A percentile compares a stretch with the other conserved stretches of the same genome.
phyloP scores from a whole-genome alignment of 2,329 filamentous ascomycete genomes.

The Xylaria sp. region DNA sequence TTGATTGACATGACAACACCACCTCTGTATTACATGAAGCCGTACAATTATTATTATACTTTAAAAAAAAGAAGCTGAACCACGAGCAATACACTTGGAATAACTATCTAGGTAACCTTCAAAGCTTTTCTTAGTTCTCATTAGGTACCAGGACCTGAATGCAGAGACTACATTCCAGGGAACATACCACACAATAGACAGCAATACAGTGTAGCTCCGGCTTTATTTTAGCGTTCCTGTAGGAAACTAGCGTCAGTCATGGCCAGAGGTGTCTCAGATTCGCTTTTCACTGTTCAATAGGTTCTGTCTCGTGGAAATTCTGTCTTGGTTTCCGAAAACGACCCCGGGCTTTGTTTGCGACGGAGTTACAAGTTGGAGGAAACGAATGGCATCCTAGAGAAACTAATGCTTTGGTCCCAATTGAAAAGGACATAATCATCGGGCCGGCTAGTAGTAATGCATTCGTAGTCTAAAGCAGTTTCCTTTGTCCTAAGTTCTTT shows the following conservation, averaged over 20 bases:
- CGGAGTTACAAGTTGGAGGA: slow-evolving; percentile 18
- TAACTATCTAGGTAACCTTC: too few relatives aligned
- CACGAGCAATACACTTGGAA: too few relatives aligned
- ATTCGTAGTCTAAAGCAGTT: slow-evolving; percentile 27
- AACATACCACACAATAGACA: background rate
- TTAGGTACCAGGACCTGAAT: background rate
- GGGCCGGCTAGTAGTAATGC: slow-evolving; percentile 31
- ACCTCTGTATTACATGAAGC: too few relatives aligned
- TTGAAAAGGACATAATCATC: slow-evolving; percentile 40
- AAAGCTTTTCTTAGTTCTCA: too few relatives aligned
- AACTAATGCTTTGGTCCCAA: slow-evolving; percentile 28
- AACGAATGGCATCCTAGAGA: slow-evolving; percentile 10
- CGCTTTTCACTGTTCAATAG: background rate
- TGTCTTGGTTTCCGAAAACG: slow-evolving; percentile 37
- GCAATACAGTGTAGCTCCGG: background rate
- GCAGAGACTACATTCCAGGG: slow-evolving; percentile 21
- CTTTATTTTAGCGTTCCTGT: slow-evolving; percentile 3
- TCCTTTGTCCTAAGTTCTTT: slow-evolving; percentile 36
- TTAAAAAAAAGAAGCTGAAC: too few relatives aligned
- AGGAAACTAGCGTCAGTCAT: background rate
- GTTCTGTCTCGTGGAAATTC: slow-evolving; percentile 14
- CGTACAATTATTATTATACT: too few relatives aligned
- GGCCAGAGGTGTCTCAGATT: slow-evolving; percentile 5
- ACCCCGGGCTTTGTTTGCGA: slow-evolving; percentile 38
- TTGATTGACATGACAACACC: too few relatives aligned